phyloP scores from a whole-genome alignment of 2,329 filamentous ascomycete species.

The Neonectria ditissima region DNA sequence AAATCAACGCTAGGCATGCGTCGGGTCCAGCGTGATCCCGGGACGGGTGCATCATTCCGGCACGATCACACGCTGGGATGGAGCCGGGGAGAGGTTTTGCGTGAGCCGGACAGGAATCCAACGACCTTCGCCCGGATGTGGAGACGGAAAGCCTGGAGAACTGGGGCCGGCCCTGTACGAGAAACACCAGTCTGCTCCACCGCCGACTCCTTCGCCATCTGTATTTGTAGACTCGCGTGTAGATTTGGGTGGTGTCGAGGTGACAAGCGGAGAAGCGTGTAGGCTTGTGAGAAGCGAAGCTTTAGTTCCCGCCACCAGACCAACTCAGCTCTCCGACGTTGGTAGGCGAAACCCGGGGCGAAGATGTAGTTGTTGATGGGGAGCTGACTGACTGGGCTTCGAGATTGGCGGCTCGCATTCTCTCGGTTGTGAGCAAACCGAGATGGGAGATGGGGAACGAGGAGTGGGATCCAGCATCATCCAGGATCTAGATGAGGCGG shows the following conservation, averaged over 20 bases:
- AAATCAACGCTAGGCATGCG: constrained; percentile 1
- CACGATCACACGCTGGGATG: constrained; percentile 13
- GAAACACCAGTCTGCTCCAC: constrained; percentile 9
- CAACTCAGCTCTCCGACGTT: not conserved
- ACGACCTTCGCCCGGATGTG: constrained; percentile 7
- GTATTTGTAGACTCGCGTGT: not conserved
- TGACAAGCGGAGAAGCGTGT: not conserved
- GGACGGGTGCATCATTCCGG: constrained; percentile 4
- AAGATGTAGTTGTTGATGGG: not conserved
- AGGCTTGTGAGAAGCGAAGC: constrained; percentile 6
- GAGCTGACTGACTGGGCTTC: not conserved
- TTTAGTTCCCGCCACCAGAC: not conserved
- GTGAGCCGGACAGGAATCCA: constrained; percentile 18
- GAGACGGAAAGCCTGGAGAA: constrained; percentile 11
- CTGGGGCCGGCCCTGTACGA: constrained; percentile 12
- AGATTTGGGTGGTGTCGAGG: not conserved
- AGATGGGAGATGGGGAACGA: not conserved
- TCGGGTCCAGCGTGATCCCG: constrained; percentile 7
- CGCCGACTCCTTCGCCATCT: constrained; percentile 1
- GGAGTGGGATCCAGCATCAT: not conserved
- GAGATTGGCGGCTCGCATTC: not conserved
- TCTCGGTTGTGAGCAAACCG: not conserved
- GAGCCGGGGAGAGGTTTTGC: constrained; percentile 11
- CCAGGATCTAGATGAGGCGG: not conserved
- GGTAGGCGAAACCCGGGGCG: not conserved